A percentile compares a stretch with the other conserved stretches of the same genome.
These are phyloP conservation scores for Coniochaeta ligniaria DNA, from an alignment of 2,329 filamentous ascomycete species.

Conservation along the genomic window DNA sequence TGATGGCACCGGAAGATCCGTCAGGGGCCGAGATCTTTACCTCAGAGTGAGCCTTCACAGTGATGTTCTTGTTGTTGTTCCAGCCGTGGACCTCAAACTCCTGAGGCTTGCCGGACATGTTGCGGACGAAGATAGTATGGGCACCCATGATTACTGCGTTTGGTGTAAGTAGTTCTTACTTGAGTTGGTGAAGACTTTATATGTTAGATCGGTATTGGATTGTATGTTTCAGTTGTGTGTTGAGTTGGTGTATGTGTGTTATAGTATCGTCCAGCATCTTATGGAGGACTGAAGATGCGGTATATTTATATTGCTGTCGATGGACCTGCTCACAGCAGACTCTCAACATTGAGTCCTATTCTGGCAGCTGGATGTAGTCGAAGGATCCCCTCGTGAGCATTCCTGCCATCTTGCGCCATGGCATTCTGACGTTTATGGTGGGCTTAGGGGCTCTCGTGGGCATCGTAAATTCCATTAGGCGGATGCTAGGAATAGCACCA, in stretches of 20 bases:
- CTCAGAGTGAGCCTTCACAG: slow-evolving; percentile 18
- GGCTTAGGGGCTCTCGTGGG: neutral
- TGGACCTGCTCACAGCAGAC: neutral
- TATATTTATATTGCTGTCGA: neutral
- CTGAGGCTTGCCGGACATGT: slow-evolving; percentile 26
- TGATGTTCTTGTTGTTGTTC: slow-evolving; percentile 25
- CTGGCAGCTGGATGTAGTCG: neutral
- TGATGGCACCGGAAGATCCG: slow-evolving; percentile 27
- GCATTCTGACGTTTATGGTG: neutral
- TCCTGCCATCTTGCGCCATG: neutral
- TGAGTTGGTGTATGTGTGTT: neutral
- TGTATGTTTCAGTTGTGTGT: neutral
- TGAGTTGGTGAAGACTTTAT: neutral
- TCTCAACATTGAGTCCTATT: neutral
- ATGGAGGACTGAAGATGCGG: neutral
- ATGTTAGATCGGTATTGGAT: neutral
- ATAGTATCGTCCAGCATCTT: neutral
- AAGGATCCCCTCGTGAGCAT: neutral
- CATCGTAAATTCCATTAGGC: neutral
- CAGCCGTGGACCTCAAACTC: slow-evolving; percentile 28
- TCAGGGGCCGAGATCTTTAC: slow-evolving; percentile 22
- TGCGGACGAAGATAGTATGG: slow-evolving; percentile 20
- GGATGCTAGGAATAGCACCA: neutral
- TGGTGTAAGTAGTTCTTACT: slow-evolving; percentile 8
- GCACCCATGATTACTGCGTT: slow-evolving; percentile 5